A percentile compares a stretch with the other conserved stretches of the same genome.
Evolutionary conservation across 805 yeast genomes (phyloP).

Genomic region (Kodamaea nitidulidarum): DNA sequence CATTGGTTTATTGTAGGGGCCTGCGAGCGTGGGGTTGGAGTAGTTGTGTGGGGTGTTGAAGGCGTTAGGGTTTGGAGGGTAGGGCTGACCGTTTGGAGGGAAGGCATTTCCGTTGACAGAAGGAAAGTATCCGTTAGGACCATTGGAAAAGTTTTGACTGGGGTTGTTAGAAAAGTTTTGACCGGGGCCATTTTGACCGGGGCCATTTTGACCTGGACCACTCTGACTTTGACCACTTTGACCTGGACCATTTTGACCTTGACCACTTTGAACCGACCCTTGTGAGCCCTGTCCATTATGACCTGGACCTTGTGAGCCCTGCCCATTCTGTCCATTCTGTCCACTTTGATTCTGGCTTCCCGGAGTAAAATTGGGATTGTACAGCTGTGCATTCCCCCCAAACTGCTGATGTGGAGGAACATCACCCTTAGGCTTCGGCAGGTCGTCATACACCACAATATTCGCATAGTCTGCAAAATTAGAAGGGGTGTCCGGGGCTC

Average conservation of each 20-base stretch:
- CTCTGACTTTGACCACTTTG: too few relatives aligned
- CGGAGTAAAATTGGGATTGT: neutral
- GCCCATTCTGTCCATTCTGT: conserved; percentile 2
- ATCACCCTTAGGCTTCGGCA: neutral
- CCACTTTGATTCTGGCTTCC: too few relatives aligned
- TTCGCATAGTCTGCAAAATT: neutral
- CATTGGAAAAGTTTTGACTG: too few relatives aligned
- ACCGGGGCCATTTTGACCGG: neutral
- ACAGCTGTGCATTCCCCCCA: neutral
- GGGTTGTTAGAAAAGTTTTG: too few relatives aligned
- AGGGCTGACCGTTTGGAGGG: too few relatives aligned
- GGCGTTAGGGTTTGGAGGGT: too few relatives aligned
- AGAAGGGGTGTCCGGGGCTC: neutral
- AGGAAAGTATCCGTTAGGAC: too few relatives aligned
- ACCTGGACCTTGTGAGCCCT: too few relatives aligned
- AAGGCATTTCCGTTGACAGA: too few relatives aligned
- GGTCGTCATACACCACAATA: neutral
- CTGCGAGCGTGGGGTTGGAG: neutral
- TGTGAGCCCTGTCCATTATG: conserved; percentile 1
- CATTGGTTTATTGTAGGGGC: neutral
- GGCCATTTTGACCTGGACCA: too few relatives aligned
- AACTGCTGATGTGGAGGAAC: conserved; percentile 3
- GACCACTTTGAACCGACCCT: too few relatives aligned
- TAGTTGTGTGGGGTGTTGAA: neutral
- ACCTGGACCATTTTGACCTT: neutral